These are phyloP conservation scores for Pistacia integerrima DNA, from an alignment of 345 rosid genomes.

Conservation along the genomic window DNA sequence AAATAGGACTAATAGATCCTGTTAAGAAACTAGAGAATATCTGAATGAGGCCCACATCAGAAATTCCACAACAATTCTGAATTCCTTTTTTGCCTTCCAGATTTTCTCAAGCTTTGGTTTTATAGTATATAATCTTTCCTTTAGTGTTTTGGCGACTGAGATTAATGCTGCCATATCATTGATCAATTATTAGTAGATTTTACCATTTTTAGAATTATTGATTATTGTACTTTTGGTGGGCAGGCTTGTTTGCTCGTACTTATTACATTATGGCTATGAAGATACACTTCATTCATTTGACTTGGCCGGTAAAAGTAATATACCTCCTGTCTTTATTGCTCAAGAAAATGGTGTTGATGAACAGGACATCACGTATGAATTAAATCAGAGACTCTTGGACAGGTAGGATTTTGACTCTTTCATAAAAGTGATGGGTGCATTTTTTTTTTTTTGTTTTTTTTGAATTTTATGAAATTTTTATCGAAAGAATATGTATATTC, in stretches of 20 bases:
- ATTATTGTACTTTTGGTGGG: constrained; percentile 18
- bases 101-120: not conserved
- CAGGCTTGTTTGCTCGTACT: constrained; percentile 90
- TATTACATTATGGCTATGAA: constrained; percentile 90
- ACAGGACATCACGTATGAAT: constrained; percentile 63
- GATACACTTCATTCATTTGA: constrained; percentile 91
- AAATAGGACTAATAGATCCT: not conserved
- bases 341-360: constrained; percentile 69
- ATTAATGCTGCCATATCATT: not conserved
- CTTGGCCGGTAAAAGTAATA: constrained; percentile 66
- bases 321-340: constrained; percentile 66
- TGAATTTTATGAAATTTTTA: not conserved
- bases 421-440: not conserved
- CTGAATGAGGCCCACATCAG: not conserved
- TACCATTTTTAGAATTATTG: not conserved
- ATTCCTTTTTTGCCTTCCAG: not conserved
- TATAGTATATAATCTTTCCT: not conserved
- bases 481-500: not conserved
- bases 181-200: not conserved
- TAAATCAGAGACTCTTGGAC: constrained; percentile 70
- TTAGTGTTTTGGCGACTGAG: not conserved
- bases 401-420: constrained; percentile 52
- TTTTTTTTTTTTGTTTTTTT: not conserved
- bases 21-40: constrained; percentile 3
- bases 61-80: not conserved